A percentile compares a stretch with the other conserved stretches of the same genome.
These are phyloP conservation scores for Stachybotrys chlorohalonatus DNA, from an alignment of 2,329 filamentous ascomycete genomes.

Conservation along the genomic window DNA sequence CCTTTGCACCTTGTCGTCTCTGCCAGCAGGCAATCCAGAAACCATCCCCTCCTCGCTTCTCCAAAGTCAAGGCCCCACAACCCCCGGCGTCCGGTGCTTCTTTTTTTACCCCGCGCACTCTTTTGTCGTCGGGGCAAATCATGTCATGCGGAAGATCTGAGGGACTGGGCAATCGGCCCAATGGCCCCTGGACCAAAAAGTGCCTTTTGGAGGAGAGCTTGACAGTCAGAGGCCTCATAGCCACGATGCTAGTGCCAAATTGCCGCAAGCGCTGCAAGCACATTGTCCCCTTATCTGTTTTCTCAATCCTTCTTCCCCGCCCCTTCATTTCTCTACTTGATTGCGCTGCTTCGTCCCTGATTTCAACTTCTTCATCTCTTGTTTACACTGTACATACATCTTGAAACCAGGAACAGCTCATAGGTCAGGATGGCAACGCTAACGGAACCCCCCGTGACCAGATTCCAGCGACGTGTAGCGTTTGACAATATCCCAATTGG, in stretches of 20 bases:
- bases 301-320: neutral
- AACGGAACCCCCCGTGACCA: slow-evolving; percentile 32
- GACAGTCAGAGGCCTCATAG: slow-evolving; percentile 1
- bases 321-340: neutral
- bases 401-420: neutral
- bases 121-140: neutral
- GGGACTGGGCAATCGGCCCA: neutral
- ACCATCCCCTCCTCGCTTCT: neutral
- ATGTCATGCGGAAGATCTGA: neutral
- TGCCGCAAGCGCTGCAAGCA: neutral
- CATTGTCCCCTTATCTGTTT: neutral
- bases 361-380: neutral
- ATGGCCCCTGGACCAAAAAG: neutral
- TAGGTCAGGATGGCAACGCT: slow-evolving; percentile 29
- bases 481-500: slow-evolving; percentile 52
- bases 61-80: neutral
- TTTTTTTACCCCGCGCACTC: neutral
- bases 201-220: neutral
- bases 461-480: slow-evolving; percentile 50
- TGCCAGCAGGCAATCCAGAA: neutral
- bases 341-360: neutral
- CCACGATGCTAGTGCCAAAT: slow-evolving; percentile 1
- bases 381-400: neutral
- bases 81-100: neutral
- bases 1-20: neutral